Conservation (phyloP, 768 basidiomycete species). For the Pisolithus albus region DNA sequence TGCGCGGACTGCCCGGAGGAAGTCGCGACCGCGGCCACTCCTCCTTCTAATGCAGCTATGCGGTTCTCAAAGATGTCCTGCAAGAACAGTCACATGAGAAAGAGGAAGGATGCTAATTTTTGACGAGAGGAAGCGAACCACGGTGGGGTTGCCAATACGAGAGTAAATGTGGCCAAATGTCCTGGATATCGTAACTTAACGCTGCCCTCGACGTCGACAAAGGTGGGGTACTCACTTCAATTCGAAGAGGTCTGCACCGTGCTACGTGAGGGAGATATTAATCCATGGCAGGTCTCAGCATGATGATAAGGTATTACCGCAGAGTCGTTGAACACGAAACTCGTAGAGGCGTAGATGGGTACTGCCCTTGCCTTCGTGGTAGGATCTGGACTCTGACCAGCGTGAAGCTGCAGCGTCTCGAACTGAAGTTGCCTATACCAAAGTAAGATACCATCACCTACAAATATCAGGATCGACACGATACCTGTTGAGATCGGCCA, state of each 20-base stretch:
- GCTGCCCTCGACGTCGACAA: neutral
- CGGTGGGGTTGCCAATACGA: conserved; percentile 51
- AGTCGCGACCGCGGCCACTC: conserved; percentile 49
- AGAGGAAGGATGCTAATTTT: neutral
- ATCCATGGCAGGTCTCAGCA: neutral
- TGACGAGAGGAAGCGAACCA: conserved; percentile 30
- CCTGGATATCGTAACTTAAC: conserved; percentile 16
- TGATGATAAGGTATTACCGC: conserved; percentile 26
- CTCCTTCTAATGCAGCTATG: conserved; percentile 59
- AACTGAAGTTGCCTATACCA: conserved; percentile 41
- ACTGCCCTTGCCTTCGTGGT: conserved; percentile 54
- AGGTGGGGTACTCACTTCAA: conserved; percentile 25
- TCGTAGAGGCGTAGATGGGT: conserved; percentile 54
- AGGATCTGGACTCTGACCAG: conserved; percentile 47
- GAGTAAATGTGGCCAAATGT: conserved; percentile 46
- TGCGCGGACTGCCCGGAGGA: conserved; percentile 60
- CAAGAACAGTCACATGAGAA: neutral
- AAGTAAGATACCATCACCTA: neutral
- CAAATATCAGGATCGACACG: neutral
- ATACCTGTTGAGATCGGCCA: conserved; percentile 21
- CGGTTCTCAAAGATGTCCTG: conserved; percentile 62
- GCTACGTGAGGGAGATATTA: conserved; percentile 25
- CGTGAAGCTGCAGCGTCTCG: conserved; percentile 59
- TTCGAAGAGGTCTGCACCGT: conserved; percentile 50
- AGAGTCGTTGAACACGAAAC: conserved; percentile 51